Evolutionary conservation across 2,329 filamentous ascomycete species (phyloP).

Genomic region (Plenodomus tracheiphilus): DNA sequence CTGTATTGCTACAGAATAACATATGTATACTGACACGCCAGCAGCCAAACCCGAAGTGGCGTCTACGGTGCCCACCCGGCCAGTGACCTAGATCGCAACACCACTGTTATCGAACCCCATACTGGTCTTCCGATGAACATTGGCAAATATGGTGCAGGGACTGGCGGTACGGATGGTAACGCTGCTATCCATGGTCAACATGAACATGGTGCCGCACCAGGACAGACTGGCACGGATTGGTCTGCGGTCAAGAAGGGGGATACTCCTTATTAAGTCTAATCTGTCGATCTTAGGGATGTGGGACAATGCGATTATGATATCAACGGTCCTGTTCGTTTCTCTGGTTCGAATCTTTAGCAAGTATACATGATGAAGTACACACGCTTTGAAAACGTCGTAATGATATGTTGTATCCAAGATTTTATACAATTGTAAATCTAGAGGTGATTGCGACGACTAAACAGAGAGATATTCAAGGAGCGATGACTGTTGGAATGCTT

Average conservation of each 20-base stretch:
- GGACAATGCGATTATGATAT: too few relatives aligned
- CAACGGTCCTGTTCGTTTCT: too few relatives aligned
- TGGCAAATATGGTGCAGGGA: constrained; percentile 43
- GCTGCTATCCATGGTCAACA: constrained; percentile 32
- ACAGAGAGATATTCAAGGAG: too few relatives aligned
- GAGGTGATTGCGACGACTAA: too few relatives aligned
- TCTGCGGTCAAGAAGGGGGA: constrained; percentile 32
- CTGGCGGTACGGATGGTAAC: constrained; percentile 45
- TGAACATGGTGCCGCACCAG: constrained; percentile 1
- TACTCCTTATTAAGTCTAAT: constrained; percentile 24
- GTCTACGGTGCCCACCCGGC: constrained; percentile 26
- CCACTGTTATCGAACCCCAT: constrained; percentile 42
- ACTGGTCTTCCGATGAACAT: constrained; percentile 49
- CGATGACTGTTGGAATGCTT: too few relatives aligned
- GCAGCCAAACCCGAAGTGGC: constrained; percentile 18
- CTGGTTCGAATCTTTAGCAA: too few relatives aligned
- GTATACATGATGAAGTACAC: too few relatives aligned
- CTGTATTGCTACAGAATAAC: constrained; percentile 1
- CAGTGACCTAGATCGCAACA: constrained; percentile 19
- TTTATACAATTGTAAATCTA: too few relatives aligned
- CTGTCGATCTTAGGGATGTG: too few relatives aligned
- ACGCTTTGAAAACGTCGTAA: too few relatives aligned
- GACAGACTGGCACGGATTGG: constrained; percentile 16
- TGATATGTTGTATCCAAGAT: too few relatives aligned
- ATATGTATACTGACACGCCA: too few relatives aligned